Percentiles rank a stretch among this genome's conserved stretches.
phyloP scores from a whole-genome alignment of 129 eudicot genomes.

The Ambrosia artemisiifolia region DNA sequence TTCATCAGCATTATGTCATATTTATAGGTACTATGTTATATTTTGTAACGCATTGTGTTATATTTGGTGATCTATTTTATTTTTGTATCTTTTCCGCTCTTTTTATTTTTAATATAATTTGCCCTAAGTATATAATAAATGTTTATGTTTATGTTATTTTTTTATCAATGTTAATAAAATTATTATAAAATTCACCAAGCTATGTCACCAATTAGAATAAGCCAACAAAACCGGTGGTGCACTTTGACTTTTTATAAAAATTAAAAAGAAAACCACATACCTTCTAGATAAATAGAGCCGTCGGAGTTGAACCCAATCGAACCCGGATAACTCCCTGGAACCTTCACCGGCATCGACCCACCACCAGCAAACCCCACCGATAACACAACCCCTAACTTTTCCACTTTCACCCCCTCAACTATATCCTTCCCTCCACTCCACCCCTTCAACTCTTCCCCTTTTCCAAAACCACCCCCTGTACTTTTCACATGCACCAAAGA shows the following conservation, averaged over 20 bases:
- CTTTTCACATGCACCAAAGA: conserved; percentile 39
- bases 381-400: conserved; percentile 17
- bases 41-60: too few species aligned
- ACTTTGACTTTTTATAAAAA: conserved; percentile 16
- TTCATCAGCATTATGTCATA: too few species aligned
- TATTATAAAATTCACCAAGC: conserved; percentile 18
- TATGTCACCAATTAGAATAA: conserved; percentile 7
- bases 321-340: conserved; percentile 78
- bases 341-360: conserved; percentile 42
- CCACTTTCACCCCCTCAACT: conserved; percentile 39
- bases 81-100: too few species aligned
- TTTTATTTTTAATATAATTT: too few species aligned
- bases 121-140: not conserved
- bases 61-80: too few species aligned
- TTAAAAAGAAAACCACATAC: conserved; percentile 41
- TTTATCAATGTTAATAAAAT: too few species aligned
- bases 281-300: conserved; percentile 82
- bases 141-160: too few species aligned
- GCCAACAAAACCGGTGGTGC: conserved; percentile 4
- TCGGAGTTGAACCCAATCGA: conserved; percentile 84
- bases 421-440: conserved; percentile 34
- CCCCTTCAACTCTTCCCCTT: conserved; percentile 36
- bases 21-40: too few species aligned
- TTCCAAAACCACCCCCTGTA: conserved; percentile 12
- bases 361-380: conserved; percentile 71